These are phyloP conservation scores for Diaporthe caulivora DNA, from an alignment of 2,329 filamentous ascomycete species.

Conservation along the genomic window DNA sequence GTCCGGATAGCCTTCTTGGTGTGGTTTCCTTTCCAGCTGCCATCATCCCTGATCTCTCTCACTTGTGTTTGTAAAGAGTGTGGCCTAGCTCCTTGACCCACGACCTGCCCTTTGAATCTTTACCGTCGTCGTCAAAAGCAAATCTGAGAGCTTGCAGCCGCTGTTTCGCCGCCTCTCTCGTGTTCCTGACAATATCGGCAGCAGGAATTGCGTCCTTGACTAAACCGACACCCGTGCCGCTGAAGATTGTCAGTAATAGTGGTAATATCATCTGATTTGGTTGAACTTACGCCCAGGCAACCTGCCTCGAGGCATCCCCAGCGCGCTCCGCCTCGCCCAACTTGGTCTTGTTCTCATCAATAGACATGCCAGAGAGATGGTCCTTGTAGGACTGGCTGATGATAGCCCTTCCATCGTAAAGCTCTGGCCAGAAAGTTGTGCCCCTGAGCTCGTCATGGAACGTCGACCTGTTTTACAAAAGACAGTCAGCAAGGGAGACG, in stretches of 20 bases:
- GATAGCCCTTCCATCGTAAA: slow-evolving; percentile 60
- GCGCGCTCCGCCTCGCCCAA: slow-evolving; percentile 53
- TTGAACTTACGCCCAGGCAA: slow-evolving; percentile 48
- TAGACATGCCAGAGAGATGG: slow-evolving; percentile 53
- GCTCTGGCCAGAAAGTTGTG: slow-evolving; percentile 54
- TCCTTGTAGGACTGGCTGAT: slow-evolving; percentile 54
- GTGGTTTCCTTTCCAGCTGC: neutral
- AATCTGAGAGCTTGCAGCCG: slow-evolving; percentile 49
- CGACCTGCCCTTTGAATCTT: slow-evolving; percentile 30
- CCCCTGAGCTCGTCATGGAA: slow-evolving; percentile 58
- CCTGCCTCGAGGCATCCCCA: slow-evolving; percentile 52
- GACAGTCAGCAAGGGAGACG: neutral
- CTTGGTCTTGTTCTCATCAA: slow-evolving; percentile 56
- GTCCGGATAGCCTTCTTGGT: neutral
- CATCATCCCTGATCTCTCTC: neutral
- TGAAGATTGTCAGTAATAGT: slow-evolving; percentile 31
- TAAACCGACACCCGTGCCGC: slow-evolving; percentile 59
- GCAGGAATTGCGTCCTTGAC: slow-evolving; percentile 56
- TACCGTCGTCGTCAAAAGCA: slow-evolving; percentile 38
- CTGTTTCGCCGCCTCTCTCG: slow-evolving; percentile 52
- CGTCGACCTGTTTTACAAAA: slow-evolving; percentile 43
- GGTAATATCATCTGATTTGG: neutral
- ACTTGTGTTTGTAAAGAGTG: slow-evolving; percentile 38
- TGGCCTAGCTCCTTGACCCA: slow-evolving; percentile 40
- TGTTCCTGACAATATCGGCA: slow-evolving; percentile 58